Evolutionary conservation across 1,284 basidiomycete species (phyloP).

Genomic region (Leccinum griseonigrum): DNA sequence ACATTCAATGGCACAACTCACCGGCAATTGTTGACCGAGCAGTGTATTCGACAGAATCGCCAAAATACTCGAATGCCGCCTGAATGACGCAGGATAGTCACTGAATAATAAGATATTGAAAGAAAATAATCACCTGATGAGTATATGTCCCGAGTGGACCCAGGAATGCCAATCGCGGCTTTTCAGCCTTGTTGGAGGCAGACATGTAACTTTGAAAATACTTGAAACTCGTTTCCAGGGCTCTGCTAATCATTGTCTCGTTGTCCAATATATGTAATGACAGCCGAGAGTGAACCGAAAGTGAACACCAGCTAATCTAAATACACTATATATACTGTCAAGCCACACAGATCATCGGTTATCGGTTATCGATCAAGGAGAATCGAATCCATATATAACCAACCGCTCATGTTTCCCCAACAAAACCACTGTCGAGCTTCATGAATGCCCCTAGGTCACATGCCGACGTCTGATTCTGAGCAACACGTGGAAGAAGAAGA

Average conservation of each 20-base stretch:
- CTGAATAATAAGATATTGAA: neutral
- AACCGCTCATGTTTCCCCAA: conserved; percentile 3
- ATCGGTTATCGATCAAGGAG: neutral
- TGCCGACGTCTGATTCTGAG: conserved; percentile 9
- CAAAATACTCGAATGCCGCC: conserved; percentile 63
- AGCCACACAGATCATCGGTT: neutral
- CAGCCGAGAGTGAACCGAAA: neutral
- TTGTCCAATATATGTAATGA: neutral
- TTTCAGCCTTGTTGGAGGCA: conserved; percentile 8
- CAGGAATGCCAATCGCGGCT: conserved; percentile 45
- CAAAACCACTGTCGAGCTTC: conserved; percentile 7
- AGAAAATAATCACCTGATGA: conserved; percentile 53
- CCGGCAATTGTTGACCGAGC: conserved; percentile 58
- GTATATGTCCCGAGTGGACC: conserved; percentile 77
- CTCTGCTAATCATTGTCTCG: conserved; percentile 8
- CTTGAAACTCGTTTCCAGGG: conserved; percentile 5
- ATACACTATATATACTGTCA: neutral
- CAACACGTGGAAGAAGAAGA: conserved; percentile 12
- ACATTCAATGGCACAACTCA: conserved; percentile 11
- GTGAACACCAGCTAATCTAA: neutral
- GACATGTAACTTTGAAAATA: conserved; percentile 10
- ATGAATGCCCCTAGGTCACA: conserved; percentile 18
- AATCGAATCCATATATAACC: neutral
- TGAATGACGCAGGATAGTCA: conserved; percentile 27
- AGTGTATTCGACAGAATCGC: conserved; percentile 47